Evolutionary conservation across 1,284 basidiomycete species (phyloP), one percentile per base, ranked within the genome.

Genomic region (Chondrostereum purpureum): DNA sequence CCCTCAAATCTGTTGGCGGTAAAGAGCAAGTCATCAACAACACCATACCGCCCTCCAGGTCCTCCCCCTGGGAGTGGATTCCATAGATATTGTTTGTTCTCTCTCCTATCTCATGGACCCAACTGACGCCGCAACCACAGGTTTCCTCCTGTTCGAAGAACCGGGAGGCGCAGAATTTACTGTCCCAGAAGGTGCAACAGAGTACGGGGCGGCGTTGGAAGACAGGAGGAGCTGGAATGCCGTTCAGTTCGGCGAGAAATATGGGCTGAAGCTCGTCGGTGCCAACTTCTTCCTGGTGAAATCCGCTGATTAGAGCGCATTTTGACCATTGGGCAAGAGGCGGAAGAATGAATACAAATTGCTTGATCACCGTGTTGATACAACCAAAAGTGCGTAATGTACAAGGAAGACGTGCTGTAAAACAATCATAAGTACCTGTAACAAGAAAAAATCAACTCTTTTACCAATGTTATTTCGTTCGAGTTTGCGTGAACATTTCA

Each of bases 101-200:
- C 17, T 18, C 39, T 10, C 41, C 16, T 38, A 39, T 18, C 3
- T 42, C n/a, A 6, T 11, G 17, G 31, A 18, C 21, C 2, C 14
- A 24, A 27, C 24, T 23, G 49, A 42, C 8, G 6, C 39, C 23
- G 18, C n/a, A 11, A 49, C 36, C 13, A 4, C n/a, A 75, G 81
- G 71, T 5, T 78, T 83, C 55, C 59, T 83, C 3, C 64, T 83
- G 4, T 83, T 77, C 56, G 68, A 78, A 54, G 82, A 85, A 53
- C 80, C 80, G 6, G 44, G 56, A 0, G 60, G 56, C 3, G 53
- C 48, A 16, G 57, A 65, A 0, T 66, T 78, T 44, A 49, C 47
- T 3, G 62, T 83, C 10, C 72, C 77, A 0, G 40, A 56, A 4
- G 65, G 66, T 14, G 75, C 73, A 0, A 64, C 64, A 0, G 78